A percentile compares a stretch with the other conserved stretches of the same genome.
Conservation (phyloP, 2,329 filamentous ascomycete genomes). For the Diaporthe australafricana region DNA sequence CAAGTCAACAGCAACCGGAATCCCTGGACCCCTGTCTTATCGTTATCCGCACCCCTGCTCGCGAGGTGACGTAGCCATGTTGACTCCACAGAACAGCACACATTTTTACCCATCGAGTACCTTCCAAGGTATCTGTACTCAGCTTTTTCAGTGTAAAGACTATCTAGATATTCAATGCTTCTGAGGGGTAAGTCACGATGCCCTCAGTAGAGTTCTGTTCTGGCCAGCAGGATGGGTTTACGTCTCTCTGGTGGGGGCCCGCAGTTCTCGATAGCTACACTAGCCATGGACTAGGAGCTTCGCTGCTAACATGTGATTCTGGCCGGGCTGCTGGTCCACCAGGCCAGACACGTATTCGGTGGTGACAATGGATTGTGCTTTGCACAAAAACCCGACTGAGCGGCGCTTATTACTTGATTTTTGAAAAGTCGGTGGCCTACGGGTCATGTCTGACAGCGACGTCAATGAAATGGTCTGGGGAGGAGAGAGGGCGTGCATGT, state of each 20-base stretch:
- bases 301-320: conserved; percentile 27
- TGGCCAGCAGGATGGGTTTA: not conserved
- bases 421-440: not conserved
- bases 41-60: conserved; percentile 16
- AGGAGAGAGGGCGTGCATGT: not conserved
- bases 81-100: conserved; percentile 27
- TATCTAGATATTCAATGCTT: not conserved
- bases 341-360: not conserved
- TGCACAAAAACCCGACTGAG: not conserved
- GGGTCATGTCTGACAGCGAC: not conserved
- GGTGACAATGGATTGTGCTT: not conserved
- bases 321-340: not conserved
- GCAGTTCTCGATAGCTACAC: not conserved
- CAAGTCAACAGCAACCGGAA: not conserved
- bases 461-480: not conserved
- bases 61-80: conserved; percentile 26
- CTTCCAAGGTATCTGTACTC: not conserved
- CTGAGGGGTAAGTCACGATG: not conserved
- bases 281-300: not conserved
- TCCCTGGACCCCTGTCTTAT: conserved; percentile 16
- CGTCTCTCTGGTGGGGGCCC: not conserved
- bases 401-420: not conserved
- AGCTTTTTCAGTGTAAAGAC: not conserved
- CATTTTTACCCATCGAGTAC: conserved; percentile 10
- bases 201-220: not conserved